Percentiles rank a stretch among this genome's conserved stretches.
phyloP scores from a whole-genome alignment of 805 yeast species.

The Suhomyces sp. region DNA sequence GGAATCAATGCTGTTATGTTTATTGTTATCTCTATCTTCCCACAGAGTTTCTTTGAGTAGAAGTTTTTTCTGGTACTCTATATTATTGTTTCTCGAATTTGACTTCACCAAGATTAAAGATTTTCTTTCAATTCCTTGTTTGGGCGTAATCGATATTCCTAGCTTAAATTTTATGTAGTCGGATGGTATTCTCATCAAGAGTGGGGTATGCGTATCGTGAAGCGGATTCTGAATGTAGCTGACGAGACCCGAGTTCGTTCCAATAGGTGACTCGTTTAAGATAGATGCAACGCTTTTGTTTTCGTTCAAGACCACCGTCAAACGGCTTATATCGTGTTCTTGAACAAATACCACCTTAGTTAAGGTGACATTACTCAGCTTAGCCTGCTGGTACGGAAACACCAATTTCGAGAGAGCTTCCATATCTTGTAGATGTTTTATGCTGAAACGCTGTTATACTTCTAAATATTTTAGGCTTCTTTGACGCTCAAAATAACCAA shows the following conservation, averaged over 20 bases:
- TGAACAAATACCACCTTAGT: constrained; percentile 27
- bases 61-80: constrained; percentile 11
- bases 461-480: too few relatives aligned
- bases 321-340: constrained; percentile 23
- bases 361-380: constrained; percentile 15
- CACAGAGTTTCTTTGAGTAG: constrained; percentile 7
- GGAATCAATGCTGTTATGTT: background rate
- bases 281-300: constrained; percentile 20
- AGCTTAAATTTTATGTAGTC: constrained; percentile 26
- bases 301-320: constrained; percentile 20
- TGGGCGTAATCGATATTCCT: constrained; percentile 23
- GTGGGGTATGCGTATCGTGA: constrained; percentile 20
- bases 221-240: constrained; percentile 22
- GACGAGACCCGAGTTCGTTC: too few relatives aligned
- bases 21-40: background rate
- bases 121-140: constrained; percentile 9
- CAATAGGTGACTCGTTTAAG: constrained; percentile 15
- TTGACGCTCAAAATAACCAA: too few relatives aligned
- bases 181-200: constrained; percentile 29
- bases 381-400: constrained; percentile 27
- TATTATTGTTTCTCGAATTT: constrained; percentile 14
- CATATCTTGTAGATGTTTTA: too few relatives aligned
- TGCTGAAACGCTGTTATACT: too few relatives aligned
- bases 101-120: constrained; percentile 36
- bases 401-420: constrained; percentile 16